Evolutionary conservation across 2,329 filamentous ascomycete species (phyloP), one percentile per base, ranked within the genome.

Genomic region (Teratosphaeria pseudoeucalypti): DNA sequence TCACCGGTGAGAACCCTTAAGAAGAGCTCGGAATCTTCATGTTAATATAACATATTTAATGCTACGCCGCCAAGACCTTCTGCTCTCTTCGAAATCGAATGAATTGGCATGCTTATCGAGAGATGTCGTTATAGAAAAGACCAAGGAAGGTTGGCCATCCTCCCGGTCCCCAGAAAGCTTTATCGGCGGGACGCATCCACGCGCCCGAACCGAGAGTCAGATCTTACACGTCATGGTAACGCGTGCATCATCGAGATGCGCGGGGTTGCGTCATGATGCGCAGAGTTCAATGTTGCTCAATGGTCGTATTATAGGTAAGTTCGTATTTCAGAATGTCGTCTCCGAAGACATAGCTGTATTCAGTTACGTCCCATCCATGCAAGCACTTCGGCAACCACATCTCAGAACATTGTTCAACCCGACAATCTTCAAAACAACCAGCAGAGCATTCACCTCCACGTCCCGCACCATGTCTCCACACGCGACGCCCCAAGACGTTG

Each of bases 401-500:
- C n/a, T 4, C 6, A 49, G 19, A 49, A n/a, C 43, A 49, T 10
- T 49, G 4, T 10, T 10, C 19, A 49, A 49, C 34, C 16, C 54
- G 32, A 27, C 54, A 34, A 56, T 39, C 11, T 27, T 43, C 12
- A 27, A 16, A 32, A 6, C 55, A 29, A 19, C 23, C 55, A 57
- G 12, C 54, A 55, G 23, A 52, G 34, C 39, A 52, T 29, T 47
- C 16, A 26, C 34, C 26, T n/a, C 27, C 39, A 37, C 26, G 16
- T 11, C 54, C n/a, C 26, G 26, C 19, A 60, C 34, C 32, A 70
- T 70, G 68, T 63, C 68, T 16, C 16, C 9, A 19, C 19, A 49
- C 43, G 53, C 53, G 23, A 61, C 69, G 60, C 52, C 59, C 57
- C 56, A 58, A 7, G 54, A 63, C 49, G 29, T 55, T 43, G 70